A percentile compares a stretch with the other conserved stretches of the same genome.
Conservation (phyloP, 2,329 filamentous ascomycete species). For the Raffaelea deltoideospora region DNA sequence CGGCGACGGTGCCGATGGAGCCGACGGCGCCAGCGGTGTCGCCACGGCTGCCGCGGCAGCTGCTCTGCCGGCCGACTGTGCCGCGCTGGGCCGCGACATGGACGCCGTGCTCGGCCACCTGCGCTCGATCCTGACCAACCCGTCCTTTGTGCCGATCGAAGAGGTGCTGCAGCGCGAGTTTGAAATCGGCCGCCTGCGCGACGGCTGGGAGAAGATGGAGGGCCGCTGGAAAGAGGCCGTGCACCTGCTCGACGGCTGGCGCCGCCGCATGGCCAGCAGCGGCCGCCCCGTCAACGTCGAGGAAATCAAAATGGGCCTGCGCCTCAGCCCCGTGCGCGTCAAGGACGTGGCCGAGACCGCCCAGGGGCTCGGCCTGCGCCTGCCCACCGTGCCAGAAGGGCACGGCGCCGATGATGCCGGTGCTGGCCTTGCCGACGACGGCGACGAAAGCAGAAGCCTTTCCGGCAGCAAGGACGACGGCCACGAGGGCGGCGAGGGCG, state of each 20-base stretch:
- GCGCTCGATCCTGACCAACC: slow-evolving; percentile 75
- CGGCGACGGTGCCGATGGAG: slow-evolving; percentile 13
- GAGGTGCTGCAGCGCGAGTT: slow-evolving; percentile 88
- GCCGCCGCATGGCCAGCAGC: slow-evolving; percentile 59
- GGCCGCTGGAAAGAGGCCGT: slow-evolving; percentile 79
- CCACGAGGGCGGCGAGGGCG: slow-evolving; percentile 11
- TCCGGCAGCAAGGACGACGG: neutral
- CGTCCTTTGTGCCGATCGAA: slow-evolving; percentile 88
- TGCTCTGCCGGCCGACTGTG: slow-evolving; percentile 28
- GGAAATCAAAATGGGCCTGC: slow-evolving; percentile 52
- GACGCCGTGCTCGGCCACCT: slow-evolving; percentile 68
- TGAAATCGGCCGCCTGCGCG: slow-evolving; percentile 68
- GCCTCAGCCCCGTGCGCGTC: slow-evolving; percentile 43
- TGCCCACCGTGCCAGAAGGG: slow-evolving; percentile 18
- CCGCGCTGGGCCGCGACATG: slow-evolving; percentile 58
- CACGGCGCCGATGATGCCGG: slow-evolving; percentile 12
- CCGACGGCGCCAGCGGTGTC: slow-evolving; percentile 8
- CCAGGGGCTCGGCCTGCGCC: slow-evolving; percentile 20
- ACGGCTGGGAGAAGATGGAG: slow-evolving; percentile 91
- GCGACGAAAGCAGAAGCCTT: no score
- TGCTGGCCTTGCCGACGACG: neutral
- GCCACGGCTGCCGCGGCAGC: slow-evolving; percentile 7
- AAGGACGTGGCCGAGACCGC: slow-evolving; percentile 33
- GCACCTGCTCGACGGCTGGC: slow-evolving; percentile 82
- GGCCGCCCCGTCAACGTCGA: slow-evolving; percentile 56